Evolutionary conservation across 2,329 filamentous ascomycete species (phyloP), one percentile per base, ranked within the genome.

Genomic region (Venturiaceae sp.): DNA sequence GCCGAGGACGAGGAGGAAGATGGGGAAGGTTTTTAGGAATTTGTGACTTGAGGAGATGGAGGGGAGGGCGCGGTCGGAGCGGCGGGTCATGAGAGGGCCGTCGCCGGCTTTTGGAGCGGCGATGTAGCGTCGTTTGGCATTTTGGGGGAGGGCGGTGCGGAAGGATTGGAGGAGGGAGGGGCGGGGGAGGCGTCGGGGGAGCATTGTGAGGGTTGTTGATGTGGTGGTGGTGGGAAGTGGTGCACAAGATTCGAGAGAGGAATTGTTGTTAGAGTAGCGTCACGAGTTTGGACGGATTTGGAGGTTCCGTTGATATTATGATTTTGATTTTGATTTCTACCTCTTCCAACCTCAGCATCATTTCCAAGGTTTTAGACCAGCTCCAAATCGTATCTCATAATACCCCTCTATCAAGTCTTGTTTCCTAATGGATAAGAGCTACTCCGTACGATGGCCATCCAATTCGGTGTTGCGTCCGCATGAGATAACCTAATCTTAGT

Each of bases 1-100:
- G 53, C 83, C 81, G 65, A 96, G 83, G 62, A 90, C 77, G 62
- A 82, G 73, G 57, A 87, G 70, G 80, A 97, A 97, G 70, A 95
- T 76, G 57, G 92, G 92, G 34, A 96, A 74, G 1, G 90, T 90
- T 65, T 82, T 82, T n/a, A 58, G 36, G 37, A 46, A 57, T 19
- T 30, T 13, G 59, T 23, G 28, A 8, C 64, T 63, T 14, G 64
- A 62, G 44, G 44, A 26, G 41, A 79, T 66, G 32, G 72, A 65
- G 16, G 80, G 80, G 2, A 82, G 74, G 52, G 73, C 79, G 63
- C 79, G 77, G 68, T 82, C 79, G 62, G 77, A 68, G 58, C 78
- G 76, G 53, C 80, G 77, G 59, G 75, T 72, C 66, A 81, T 73
- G 33, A 82, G 69, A 37, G 79, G 79, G 1, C 78, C 79, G 6